These are phyloP conservation scores for Oenanthe sinensis DNA, from an alignment of 129 eudicot genomes.

Conservation along the genomic window DNA sequence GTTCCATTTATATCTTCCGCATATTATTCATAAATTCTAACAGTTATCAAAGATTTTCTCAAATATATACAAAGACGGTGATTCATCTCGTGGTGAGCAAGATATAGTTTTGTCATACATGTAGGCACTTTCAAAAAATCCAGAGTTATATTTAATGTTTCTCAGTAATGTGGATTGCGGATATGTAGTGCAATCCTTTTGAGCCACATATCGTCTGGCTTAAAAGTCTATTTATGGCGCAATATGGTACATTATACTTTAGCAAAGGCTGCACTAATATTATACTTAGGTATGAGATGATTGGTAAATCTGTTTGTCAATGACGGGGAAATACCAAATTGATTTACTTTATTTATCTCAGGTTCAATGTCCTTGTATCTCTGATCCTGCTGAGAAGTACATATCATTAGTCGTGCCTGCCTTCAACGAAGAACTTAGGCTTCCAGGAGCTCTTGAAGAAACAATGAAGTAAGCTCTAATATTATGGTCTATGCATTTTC, in stretches of 20 bases:
- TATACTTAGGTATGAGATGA: neutral
- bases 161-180: neutral
- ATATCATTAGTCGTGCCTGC: slow-evolving; percentile 85
- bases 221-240: neutral
- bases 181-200: neutral
- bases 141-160: neutral
- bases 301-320: neutral
- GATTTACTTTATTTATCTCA: slow-evolving; percentile 20
- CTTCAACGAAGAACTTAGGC: slow-evolving; percentile 87
- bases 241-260: neutral
- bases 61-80: neutral
- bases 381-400: slow-evolving; percentile 82
- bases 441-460: slow-evolving; percentile 87
- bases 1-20: too few species aligned
- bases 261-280: neutral
- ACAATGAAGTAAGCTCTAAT: slow-evolving; percentile 48
- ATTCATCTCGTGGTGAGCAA: neutral
- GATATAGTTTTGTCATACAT: neutral
- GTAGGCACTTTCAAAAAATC: neutral
- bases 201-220: neutral
- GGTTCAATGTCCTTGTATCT: slow-evolving; percentile 77
- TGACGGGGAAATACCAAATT: neutral
- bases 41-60: neutral
- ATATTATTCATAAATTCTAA: too few species aligned
- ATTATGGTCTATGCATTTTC: neutral